Conservation (phyloP, 176 grass and related monocot species). For the Thalia dealbata region DNA sequence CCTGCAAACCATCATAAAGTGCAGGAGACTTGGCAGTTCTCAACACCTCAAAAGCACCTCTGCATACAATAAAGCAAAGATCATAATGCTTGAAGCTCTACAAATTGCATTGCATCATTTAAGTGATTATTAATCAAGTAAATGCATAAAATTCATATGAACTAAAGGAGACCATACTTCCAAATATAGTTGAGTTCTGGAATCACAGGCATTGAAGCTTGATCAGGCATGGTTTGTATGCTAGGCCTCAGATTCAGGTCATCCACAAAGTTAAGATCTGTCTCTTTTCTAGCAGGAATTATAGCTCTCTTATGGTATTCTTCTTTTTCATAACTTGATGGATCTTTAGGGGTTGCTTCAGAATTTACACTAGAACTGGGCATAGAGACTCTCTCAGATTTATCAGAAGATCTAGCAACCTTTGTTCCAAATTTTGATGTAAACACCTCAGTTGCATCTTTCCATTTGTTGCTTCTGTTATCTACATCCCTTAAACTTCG, state of each 20-base stretch:
- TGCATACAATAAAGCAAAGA: slow-evolving; percentile 26
- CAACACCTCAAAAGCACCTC: slow-evolving; percentile 81
- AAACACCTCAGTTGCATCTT: slow-evolving; percentile 17
- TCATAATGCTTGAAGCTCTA: neutral
- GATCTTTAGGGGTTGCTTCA: slow-evolving; percentile 25
- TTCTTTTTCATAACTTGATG: slow-evolving; percentile 20
- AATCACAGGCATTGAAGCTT: slow-evolving; percentile 26
- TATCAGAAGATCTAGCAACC: slow-evolving; percentile 22
- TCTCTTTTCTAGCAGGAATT: neutral
- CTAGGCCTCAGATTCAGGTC: slow-evolving; percentile 18
- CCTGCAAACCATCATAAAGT: slow-evolving; percentile 86
- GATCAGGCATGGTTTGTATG: neutral
- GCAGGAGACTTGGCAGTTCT: slow-evolving; percentile 49
- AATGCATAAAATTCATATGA: neutral
- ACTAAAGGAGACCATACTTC: slow-evolving; percentile 50
- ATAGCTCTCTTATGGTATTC: slow-evolving; percentile 8
- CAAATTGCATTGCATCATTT: neutral
- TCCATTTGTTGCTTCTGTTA: slow-evolving; percentile 27
- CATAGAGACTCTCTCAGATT: slow-evolving; percentile 26
- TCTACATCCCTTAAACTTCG: slow-evolving; percentile 41
- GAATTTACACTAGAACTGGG: slow-evolving; percentile 21
- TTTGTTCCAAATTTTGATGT: slow-evolving; percentile 15
- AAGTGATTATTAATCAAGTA: slow-evolving; percentile 22
- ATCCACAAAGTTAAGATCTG: slow-evolving; percentile 13
- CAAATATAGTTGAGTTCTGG: slow-evolving; percentile 72